Percentiles rank a stretch among this genome's conserved stretches.
These are phyloP conservation scores for Capsicum baccatum DNA, from an alignment of 257 asterid genomes.

Conservation along the genomic window DNA sequence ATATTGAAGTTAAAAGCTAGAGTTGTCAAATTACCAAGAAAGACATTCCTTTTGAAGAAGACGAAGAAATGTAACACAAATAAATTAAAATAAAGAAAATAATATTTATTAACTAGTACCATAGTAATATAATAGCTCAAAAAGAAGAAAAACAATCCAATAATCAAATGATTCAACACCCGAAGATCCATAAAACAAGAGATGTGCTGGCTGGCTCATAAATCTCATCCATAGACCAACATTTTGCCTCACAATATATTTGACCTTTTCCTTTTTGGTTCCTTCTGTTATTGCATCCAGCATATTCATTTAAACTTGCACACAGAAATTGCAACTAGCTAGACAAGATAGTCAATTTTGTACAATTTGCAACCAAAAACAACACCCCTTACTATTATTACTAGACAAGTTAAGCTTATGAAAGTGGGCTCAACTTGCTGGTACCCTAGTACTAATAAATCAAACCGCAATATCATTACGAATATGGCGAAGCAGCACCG, in stretches of 20 bases:
- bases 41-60: background rate
- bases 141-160: background rate
- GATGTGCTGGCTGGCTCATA: background rate
- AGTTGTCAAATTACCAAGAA: background rate
- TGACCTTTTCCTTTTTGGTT: background rate
- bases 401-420: no score
- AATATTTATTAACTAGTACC: background rate
- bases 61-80: background rate
- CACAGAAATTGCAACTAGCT: background rate
- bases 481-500: conserved; percentile 24
- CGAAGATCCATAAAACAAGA: background rate
- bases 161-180: no score
- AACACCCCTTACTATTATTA: background rate
- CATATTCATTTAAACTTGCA: background rate
- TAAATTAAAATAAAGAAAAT: rapidly evolving
- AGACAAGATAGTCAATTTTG: conserved; percentile 8
- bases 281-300: background rate
- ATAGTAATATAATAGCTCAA: background rate
- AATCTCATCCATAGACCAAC: background rate
- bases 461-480: conserved; percentile 23
- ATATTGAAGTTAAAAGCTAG: background rate
- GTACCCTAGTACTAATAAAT: background rate
- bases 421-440: background rate
- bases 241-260: background rate
- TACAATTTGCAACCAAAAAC: background rate